Evolutionary conservation across 371 early-diverging fungal genomes (phyloP).

Genomic region (Mortierella sp.): DNA sequence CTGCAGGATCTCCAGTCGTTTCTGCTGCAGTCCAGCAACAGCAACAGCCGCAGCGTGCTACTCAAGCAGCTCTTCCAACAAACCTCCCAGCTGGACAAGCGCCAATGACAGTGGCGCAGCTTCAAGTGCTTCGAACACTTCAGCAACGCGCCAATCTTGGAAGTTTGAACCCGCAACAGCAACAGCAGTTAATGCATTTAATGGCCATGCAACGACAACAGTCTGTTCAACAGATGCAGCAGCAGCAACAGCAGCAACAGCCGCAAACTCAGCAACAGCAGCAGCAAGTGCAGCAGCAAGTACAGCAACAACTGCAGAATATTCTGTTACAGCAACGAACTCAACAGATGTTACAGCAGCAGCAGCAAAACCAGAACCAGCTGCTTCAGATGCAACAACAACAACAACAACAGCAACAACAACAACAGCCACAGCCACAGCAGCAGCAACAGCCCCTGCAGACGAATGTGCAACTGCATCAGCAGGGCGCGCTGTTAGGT

Average conservation of each 20-base stretch:
- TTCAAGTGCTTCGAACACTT: constrained; percentile 17
- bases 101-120: constrained; percentile 12
- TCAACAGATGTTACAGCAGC: constrained; percentile 37
- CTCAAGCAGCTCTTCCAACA: constrained; percentile 1
- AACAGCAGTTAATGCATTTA: constrained; percentile 46
- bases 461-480: background rate
- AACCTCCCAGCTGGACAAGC: constrained; percentile 7
- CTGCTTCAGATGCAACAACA: constrained; percentile 28
- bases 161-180: constrained; percentile 46
- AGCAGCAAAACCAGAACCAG: constrained; percentile 23
- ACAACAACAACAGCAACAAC: constrained; percentile 39
- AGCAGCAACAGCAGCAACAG: constrained; percentile 38
- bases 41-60: constrained; percentile 22
- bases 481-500: background rate
- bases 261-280: constrained; percentile 17
- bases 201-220: constrained; percentile 21
- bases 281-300: constrained; percentile 21
- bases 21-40: constrained; percentile 30
- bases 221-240: constrained; percentile 24
- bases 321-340: constrained; percentile 16
- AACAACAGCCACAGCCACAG: constrained; percentile 17
- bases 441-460: too few species aligned
- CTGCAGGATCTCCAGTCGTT: constrained; percentile 31
- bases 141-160: constrained; percentile 24
- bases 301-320: constrained; percentile 23